phyloP scores from a whole-genome alignment of 306 rosid genomes.

The Cotoneaster glaucophyllus region DNA sequence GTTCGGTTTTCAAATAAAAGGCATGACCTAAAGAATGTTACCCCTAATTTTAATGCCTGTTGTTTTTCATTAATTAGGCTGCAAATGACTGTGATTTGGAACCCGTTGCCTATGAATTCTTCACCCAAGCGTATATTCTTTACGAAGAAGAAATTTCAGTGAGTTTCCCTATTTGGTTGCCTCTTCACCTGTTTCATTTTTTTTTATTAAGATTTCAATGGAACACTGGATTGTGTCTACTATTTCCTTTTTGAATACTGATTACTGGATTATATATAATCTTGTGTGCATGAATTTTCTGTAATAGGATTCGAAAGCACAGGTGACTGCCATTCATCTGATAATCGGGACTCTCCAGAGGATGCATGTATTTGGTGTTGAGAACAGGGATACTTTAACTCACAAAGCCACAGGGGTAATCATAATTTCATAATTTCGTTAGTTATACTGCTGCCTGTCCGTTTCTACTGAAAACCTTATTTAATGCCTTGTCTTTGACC shows the following conservation, averaged over 20 bases:
- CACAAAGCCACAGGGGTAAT: slow-evolving; percentile 99
- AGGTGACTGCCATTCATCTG: slow-evolving; percentile 86
- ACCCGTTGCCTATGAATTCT: slow-evolving; percentile 94
- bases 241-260: neutral
- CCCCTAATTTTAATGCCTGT: slow-evolving; percentile 19
- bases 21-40: slow-evolving; percentile 1
- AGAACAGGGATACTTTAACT: slow-evolving; percentile 96
- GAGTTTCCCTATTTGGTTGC: slow-evolving; percentile 24
- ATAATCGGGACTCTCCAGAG: slow-evolving; percentile 98
- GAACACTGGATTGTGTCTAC: neutral
- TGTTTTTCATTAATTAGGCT: slow-evolving; percentile 43
- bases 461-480: slow-evolving; percentile 7
- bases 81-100: slow-evolving; percentile 95
- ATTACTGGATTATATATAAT: neutral
- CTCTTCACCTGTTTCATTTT: neutral
- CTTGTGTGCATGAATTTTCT: slow-evolving; percentile 14
- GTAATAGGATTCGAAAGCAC: slow-evolving; percentile 88
- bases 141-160: slow-evolving; percentile 99
- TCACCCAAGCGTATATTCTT: slow-evolving; percentile 93
- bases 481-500: slow-evolving; percentile 9
- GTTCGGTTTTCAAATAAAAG: slow-evolving; percentile 12
- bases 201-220: neutral
- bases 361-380: slow-evolving; percentile 97
- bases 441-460: neutral
- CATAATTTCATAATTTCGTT: slow-evolving; percentile 21